A percentile compares a stretch with the other conserved stretches of the same genome.
These are phyloP conservation scores for Pseudozyma sp. DNA, from an alignment of 1,284 basidiomycete genomes.

Conservation along the genomic window DNA sequence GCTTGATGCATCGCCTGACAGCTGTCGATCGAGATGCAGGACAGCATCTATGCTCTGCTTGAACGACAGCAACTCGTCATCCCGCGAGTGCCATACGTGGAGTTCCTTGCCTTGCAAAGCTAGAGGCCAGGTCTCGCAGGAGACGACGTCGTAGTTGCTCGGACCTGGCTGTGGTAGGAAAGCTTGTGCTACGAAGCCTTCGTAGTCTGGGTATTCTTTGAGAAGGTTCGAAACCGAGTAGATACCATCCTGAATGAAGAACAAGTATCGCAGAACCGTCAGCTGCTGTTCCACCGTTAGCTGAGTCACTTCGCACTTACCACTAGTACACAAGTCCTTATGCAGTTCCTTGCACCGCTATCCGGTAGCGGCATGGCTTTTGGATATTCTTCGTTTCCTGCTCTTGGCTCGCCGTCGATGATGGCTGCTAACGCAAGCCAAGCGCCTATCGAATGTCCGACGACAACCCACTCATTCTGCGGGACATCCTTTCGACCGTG, in stretches of 20 bases:
- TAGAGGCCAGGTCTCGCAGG: constrained; percentile 33
- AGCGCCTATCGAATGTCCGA: constrained; percentile 49
- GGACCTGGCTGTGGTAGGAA: constrained; percentile 36
- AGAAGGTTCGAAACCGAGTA: constrained; percentile 28
- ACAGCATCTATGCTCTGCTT: constrained; percentile 37
- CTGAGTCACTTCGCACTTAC: constrained; percentile 17
- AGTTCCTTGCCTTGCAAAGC: constrained; percentile 22
- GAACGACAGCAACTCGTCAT: constrained; percentile 45
- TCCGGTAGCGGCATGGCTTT: constrained; percentile 21
- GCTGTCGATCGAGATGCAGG: constrained; percentile 19
- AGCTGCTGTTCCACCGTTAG: no score
- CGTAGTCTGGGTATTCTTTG: constrained; percentile 43
- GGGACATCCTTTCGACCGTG: constrained; percentile 15
- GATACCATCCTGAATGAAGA: constrained; percentile 39
- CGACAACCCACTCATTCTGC: constrained; percentile 15
- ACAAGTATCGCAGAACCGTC: background rate
- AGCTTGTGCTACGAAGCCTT: constrained; percentile 45
- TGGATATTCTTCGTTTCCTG: constrained; percentile 5
- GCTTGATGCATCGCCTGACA: background rate
- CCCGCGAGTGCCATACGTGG: constrained; percentile 41
- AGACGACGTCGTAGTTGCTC: constrained; percentile 33
- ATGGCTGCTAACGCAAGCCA: constrained; percentile 39
- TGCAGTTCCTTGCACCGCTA: background rate
- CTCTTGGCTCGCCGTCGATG: constrained; percentile 4
- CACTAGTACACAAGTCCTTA: constrained; percentile 40